Conservation (phyloP, 306 rosid genomes). For the Boehmeria nivea region DNA sequence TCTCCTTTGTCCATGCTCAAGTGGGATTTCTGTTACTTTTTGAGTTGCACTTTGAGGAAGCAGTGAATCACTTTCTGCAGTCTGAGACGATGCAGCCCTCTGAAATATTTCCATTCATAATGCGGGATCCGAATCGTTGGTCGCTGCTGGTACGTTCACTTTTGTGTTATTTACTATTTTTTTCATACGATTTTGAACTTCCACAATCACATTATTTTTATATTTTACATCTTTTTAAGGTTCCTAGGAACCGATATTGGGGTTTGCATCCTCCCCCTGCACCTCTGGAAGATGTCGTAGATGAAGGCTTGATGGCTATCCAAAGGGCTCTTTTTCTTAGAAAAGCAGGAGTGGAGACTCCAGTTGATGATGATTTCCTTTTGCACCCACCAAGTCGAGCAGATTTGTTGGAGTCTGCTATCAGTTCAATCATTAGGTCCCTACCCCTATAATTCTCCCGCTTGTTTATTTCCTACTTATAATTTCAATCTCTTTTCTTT, state of each 20-base stretch:
- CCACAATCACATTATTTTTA: slow-evolving; percentile 19
- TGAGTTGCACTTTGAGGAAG: slow-evolving; percentile 93
- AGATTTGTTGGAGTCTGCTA: slow-evolving; percentile 84
- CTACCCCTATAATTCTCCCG: too few species aligned
- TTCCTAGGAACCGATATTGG: slow-evolving; percentile 97
- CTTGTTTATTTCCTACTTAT: too few species aligned
- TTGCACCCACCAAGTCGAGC: slow-evolving; percentile 74
- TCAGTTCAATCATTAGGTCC: slow-evolving; percentile 79
- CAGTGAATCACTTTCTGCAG: slow-evolving; percentile 85
- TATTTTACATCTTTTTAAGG: slow-evolving; percentile 32
- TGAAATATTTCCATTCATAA: slow-evolving; percentile 89
- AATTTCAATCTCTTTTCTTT: background rate
- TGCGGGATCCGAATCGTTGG: slow-evolving; percentile 99
- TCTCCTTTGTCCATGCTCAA: slow-evolving; percentile 94
- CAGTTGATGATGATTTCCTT: slow-evolving; percentile 62
- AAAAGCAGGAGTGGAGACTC: slow-evolving; percentile 94
- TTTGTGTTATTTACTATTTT: background rate
- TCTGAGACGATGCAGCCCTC: slow-evolving; percentile 94
- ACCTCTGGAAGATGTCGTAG: slow-evolving; percentile 94
- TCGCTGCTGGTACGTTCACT: slow-evolving; percentile 69
- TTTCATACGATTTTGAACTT: slow-evolving; percentile 23
- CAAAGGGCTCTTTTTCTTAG: slow-evolving; percentile 90
- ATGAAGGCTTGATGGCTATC: slow-evolving; percentile 79
- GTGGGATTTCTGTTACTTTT: slow-evolving; percentile 95
- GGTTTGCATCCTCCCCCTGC: slow-evolving; percentile 99